Evolutionary conservation across 768 basidiomycete genomes (phyloP), one percentile per base, ranked within the genome.

Genomic region (Xerocomellus dryophilus): DNA sequence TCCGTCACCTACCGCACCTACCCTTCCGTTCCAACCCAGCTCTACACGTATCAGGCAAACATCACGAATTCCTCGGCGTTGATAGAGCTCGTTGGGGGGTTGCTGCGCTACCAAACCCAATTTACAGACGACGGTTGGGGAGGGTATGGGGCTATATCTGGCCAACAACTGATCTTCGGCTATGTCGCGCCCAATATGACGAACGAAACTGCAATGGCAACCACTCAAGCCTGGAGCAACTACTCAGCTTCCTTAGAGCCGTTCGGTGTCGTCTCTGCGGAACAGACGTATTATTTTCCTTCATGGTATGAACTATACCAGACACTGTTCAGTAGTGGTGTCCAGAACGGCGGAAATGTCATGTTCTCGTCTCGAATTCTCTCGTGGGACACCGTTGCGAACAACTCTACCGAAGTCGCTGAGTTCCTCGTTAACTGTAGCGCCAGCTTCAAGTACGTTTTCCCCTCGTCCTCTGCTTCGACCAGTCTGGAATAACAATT

Each of bases 81-180:
- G 5, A 3, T 5, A 25, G 23, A 25, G 23, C 23, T 25, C 5
- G 23, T 29, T 9, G 27, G 27, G 27, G 27, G 8, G 27, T 29
- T 74, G 35, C 43, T 78, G 23, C 50, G 41, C 17, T 44, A 7
- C 27, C 43, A 51, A 39, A 38, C 71, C 0, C 54, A 61, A 6
- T 59, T 78, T 10, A 69, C 77, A 0, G 74, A 80, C 25, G 63
- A 63, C 2, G 76, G 75, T 0, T 81, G 76, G 78, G 73, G 74
- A 3, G 77, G 76, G 3, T 78, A 74, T 43, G 59, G 64, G 55
- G 0, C 1, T 0, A n/a, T 63, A 38, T 45, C 41, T 7, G 44
- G 32, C n/a, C 36, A 49, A 29, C 51, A 44, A 9, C 3, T 64
- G 5, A 1, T 1, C 5, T 61, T 73, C 36, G 20, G 58, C 10